A percentile compares a stretch with the other conserved stretches of the same genome.
Conservation (phyloP, 2,329 filamentous ascomycete species). For the Microdochium paspali region DNA sequence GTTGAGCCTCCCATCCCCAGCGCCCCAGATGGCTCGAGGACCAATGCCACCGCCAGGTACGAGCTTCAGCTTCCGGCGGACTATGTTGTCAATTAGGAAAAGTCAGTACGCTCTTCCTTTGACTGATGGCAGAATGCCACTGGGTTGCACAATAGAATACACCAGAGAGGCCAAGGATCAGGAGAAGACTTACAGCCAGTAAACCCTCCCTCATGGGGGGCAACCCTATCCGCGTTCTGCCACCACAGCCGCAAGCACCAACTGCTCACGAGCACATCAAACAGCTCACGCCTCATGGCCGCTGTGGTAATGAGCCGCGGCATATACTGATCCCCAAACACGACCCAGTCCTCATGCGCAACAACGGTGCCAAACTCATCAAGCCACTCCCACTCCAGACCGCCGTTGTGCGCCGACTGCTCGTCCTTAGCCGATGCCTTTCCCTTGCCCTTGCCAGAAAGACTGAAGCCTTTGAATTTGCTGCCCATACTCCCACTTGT, state of each 20-base stretch:
- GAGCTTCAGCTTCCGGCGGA: too few species aligned
- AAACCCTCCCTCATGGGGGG: too few species aligned
- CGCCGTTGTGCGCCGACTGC: too few species aligned
- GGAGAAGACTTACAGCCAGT: too few species aligned
- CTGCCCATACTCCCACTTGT: not conserved
- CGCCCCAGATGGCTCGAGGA: too few species aligned
- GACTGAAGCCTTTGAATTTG: not conserved
- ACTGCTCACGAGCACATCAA: not conserved
- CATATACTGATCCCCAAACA: not conserved
- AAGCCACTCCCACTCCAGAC: not conserved
- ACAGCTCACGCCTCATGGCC: not conserved
- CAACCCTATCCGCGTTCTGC: not conserved
- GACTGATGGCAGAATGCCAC: too few species aligned
- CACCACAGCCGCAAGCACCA: conserved; percentile 1
- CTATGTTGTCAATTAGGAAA: too few species aligned
- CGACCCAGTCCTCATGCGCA: not conserved
- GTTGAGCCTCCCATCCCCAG: too few species aligned
- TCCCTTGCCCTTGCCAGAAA: not conserved
- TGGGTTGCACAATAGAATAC: too few species aligned
- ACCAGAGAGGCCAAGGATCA: too few species aligned
- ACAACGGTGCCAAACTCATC: not conserved
- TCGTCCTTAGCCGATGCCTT: not conserved
- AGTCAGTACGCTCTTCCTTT: too few species aligned
- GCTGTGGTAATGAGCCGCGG: not conserved
- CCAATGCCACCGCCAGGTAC: too few species aligned